These are phyloP conservation scores for Mycosarcoma maydis DNA, from an alignment of 1,284 basidiomycete species.

Conservation along the genomic window DNA sequence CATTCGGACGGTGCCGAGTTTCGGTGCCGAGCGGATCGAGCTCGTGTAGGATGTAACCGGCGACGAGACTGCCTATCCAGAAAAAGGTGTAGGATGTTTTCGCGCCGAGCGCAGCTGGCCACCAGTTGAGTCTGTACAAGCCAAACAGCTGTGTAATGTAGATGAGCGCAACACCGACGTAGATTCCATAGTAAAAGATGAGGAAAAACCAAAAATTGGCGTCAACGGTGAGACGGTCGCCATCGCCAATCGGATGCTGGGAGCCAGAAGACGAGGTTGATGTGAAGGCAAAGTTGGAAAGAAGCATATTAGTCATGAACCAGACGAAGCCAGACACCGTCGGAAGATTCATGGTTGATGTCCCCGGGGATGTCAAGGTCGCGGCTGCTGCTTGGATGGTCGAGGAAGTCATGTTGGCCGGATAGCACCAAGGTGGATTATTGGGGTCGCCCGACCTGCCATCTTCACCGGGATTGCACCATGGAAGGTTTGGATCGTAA, in stretches of 20 bases:
- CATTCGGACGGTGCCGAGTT: conserved; percentile 16
- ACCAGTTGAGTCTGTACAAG: conserved; percentile 70
- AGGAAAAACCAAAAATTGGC: conserved; percentile 66
- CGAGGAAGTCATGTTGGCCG: conserved; percentile 13
- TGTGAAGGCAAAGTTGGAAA: conserved; percentile 9
- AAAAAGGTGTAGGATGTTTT: conserved; percentile 70
- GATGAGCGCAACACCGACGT: conserved; percentile 68
- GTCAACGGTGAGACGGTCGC: conserved; percentile 46
- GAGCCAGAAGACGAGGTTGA: not conserved
- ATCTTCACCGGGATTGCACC: conserved; percentile 50
- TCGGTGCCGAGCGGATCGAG: conserved; percentile 48
- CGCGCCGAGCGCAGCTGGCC: conserved; percentile 70
- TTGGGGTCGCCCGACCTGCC: conserved; percentile 36
- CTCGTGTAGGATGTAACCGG: conserved; percentile 69
- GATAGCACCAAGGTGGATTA: conserved; percentile 50
- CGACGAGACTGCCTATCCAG: conserved; percentile 69
- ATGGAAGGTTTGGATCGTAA: conserved; percentile 53
- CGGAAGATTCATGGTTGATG: conserved; percentile 3
- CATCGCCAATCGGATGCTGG: conserved; percentile 10
- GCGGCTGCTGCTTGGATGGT: not conserved
- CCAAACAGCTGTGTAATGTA: conserved; percentile 73
- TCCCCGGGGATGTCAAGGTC: not conserved
- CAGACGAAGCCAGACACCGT: conserved; percentile 21
- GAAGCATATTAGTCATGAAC: conserved; percentile 11
- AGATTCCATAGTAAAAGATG: conserved; percentile 66